phyloP scores from a whole-genome alignment of 2,329 filamentous ascomycete genomes.

The Fusarium solani-melongenae region DNA sequence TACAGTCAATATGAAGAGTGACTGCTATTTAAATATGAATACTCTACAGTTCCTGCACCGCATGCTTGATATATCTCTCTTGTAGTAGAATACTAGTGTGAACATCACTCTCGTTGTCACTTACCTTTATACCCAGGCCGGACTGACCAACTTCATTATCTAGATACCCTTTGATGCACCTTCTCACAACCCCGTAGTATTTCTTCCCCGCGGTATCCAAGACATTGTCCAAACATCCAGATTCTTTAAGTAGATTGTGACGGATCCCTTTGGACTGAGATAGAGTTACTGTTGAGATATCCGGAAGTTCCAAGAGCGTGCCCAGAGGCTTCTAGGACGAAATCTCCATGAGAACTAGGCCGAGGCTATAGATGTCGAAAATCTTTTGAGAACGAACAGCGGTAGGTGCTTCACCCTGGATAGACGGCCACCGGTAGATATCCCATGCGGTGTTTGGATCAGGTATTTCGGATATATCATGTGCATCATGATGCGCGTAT shows the following conservation, averaged over 20 bases:
- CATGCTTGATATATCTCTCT: not conserved
- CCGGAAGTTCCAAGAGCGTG: not conserved
- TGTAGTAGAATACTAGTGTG: not conserved
- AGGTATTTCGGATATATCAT: not conserved
- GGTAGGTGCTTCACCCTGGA: not conserved
- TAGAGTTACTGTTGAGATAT: not conserved
- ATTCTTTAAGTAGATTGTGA: not conserved
- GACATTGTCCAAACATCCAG: not conserved
- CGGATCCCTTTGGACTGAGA: not conserved
- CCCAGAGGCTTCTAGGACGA: not conserved
- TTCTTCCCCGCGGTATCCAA: not conserved
- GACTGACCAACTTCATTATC: not conserved
- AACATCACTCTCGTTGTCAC: not conserved
- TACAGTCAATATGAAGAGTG: too few species aligned
- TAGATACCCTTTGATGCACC: not conserved
- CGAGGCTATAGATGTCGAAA: not conserved
- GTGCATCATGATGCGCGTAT: not conserved
- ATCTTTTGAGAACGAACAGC: not conserved
- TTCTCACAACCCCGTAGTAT: not conserved
- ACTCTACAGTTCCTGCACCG: not conserved
- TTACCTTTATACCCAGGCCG: not conserved
- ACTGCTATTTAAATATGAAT: not conserved
- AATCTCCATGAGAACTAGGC: not conserved
- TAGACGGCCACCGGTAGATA: not conserved
- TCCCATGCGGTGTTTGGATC: not conserved